A percentile compares a stretch with the other conserved stretches of the same genome.
phyloP scores from a whole-genome alignment of 1,284 basidiomycete genomes.

The Ceratobasidium sp. region DNA sequence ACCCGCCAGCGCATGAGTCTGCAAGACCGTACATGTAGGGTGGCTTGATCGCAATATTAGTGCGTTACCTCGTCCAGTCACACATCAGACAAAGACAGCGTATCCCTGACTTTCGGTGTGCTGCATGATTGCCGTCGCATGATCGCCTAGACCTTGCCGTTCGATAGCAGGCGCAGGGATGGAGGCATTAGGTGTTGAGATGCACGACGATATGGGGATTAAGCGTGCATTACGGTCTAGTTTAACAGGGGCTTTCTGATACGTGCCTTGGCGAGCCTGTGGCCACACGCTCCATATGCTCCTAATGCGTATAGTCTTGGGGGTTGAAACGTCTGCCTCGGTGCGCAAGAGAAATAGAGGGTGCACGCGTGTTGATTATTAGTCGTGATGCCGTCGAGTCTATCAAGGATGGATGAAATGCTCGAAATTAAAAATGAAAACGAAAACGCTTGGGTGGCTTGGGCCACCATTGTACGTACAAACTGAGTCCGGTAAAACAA shows the following conservation, averaged over 20 bases:
- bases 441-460: neutral
- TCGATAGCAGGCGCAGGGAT: slow-evolving; percentile 19
- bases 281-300: neutral
- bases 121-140: slow-evolving; percentile 37
- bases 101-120: slow-evolving; percentile 21
- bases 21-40: neutral
- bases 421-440: slow-evolving; percentile 24
- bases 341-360: neutral
- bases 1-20: slow-evolving; percentile 9
- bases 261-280: neutral
- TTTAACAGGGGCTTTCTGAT: slow-evolving; percentile 14
- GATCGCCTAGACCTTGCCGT: slow-evolving; percentile 30
- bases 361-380: slow-evolving; percentile 40
- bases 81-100: neutral
- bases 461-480: slow-evolving; percentile 18
- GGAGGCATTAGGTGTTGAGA: slow-evolving; percentile 30
- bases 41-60: neutral
- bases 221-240: slow-evolving; percentile 24
- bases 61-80: slow-evolving; percentile 6
- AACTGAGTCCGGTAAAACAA: neutral
- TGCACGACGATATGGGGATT: slow-evolving; percentile 16
- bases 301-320: neutral
- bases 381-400: slow-evolving; percentile 18
- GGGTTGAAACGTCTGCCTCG: slow-evolving; percentile 10
- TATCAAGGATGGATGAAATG: slow-evolving; percentile 15